Base-by-base conservation (phyloP, 441 rosid species). In the California macrophylla region DNA sequence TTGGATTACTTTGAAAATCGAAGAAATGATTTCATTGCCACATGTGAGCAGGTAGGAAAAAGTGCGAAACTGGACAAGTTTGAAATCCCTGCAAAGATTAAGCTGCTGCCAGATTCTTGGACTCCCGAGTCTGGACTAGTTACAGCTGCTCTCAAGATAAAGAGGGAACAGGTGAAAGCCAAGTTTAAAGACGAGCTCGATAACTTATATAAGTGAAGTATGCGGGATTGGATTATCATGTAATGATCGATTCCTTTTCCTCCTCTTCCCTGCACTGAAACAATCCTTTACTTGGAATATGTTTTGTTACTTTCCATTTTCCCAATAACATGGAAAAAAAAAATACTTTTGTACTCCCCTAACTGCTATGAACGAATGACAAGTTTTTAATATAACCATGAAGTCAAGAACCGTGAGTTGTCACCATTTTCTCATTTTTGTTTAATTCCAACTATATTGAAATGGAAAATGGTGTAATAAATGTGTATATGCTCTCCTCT, bases 61-160 rank as follows among this genome's bases (percentile, higher is more conserved):
- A 81, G 71, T 4, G 87, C 91, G 66, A 86, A 83, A 70, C 74
- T 93, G 64, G 89, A 86, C 73, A 93, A 88, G 74, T 86, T 88
- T 78, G 97, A 93, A 76, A 69, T 80, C 50, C 98, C 98, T 4
- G 84, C 84, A 30, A 93, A 84, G 87, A 82, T 93, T 42, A 91
- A 84, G 81, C 72, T 91, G 84, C 10, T 93, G 21, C 74, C 92
- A 0, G 95, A 91, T 36, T 84, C 87, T 13, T 91, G 96, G 98
- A 88, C 93, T 61, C 98, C 97, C 0, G 96, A 93, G 70, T 85
- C 93, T 0, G 96, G 97, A 29, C 71, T 93, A 70, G 96, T 91
- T 42, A 91, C 92, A 4, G 93, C 91, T 45, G 97, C 97, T 36
- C 77, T 93, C 58, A 89, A 93, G 83, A 84, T 91, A 73, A 93